Evolutionary conservation across 2,329 filamentous ascomycete species (phyloP).

Genomic region (Trichoderma cornu-damae): DNA sequence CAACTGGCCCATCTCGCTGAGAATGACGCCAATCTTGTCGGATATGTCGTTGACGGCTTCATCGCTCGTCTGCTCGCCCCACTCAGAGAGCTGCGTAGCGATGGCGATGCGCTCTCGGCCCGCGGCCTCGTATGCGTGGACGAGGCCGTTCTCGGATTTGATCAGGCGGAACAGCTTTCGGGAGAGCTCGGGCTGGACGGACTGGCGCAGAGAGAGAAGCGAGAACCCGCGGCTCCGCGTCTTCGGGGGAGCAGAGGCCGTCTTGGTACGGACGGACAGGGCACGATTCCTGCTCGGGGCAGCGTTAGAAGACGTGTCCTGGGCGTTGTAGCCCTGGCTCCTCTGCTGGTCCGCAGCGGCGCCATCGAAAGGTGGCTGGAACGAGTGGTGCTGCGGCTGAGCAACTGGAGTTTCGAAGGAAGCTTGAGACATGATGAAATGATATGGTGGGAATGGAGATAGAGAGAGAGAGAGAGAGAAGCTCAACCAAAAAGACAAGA

Average conservation of each 20-base stretch:
- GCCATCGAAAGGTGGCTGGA: slow-evolving; percentile 30
- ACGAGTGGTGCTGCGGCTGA: neutral
- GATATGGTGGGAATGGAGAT: neutral
- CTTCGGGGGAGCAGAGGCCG: slow-evolving; percentile 26
- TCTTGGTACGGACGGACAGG: slow-evolving; percentile 64
- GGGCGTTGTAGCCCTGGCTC: slow-evolving; percentile 13
- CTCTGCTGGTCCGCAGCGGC: slow-evolving; percentile 23
- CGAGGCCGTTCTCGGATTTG: slow-evolving; percentile 88
- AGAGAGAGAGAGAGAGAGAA: too few relatives aligned
- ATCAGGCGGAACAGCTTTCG: slow-evolving; percentile 87
- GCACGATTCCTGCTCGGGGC: slow-evolving; percentile 59
- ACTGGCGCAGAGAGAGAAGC: slow-evolving; percentile 78
- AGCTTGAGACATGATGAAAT: slow-evolving; percentile 12
- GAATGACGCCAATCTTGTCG: slow-evolving; percentile 89
- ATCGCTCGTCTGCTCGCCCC: slow-evolving; percentile 89
- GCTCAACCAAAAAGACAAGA: neutral
- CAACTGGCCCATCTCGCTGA: slow-evolving; percentile 90
- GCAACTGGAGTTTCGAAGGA: neutral
- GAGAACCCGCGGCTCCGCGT: slow-evolving; percentile 55
- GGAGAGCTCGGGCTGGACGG: slow-evolving; percentile 80
- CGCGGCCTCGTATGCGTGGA: slow-evolving; percentile 77
- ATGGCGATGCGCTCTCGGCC: slow-evolving; percentile 79
- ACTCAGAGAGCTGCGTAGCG: slow-evolving; percentile 87
- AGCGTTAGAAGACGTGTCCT: slow-evolving; percentile 27
- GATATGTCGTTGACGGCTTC: slow-evolving; percentile 83